phyloP scores from a whole-genome alignment of 441 rosid species.

The Francoa sonchifolia region DNA sequence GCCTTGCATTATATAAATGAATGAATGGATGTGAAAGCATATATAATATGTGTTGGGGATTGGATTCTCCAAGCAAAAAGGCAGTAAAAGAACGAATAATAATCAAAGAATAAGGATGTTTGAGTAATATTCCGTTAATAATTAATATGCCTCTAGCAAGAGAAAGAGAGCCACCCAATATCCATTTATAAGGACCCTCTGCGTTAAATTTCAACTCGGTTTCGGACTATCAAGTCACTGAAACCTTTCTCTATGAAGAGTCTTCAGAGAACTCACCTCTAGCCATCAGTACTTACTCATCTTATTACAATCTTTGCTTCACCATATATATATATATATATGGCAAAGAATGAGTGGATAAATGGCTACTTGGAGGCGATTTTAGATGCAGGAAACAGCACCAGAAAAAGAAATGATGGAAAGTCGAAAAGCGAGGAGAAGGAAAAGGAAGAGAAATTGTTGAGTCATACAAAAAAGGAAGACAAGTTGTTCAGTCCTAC shows the following conservation, averaged over 20 bases:
- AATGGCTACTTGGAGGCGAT: constrained; percentile 88
- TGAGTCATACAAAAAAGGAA: constrained; percentile 6
- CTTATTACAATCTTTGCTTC: neutral
- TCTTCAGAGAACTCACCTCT: neutral
- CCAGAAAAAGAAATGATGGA: constrained; percentile 36
- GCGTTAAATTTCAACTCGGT: too few species aligned
- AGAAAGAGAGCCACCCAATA: too few species aligned
- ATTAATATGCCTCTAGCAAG: too few species aligned
- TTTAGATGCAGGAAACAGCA: constrained; percentile 57
- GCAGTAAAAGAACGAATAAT: too few species aligned
- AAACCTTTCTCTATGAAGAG: neutral
- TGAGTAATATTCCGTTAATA: too few species aligned
- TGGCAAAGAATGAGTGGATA: constrained; percentile 92
- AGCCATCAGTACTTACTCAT: neutral
- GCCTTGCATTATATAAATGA: too few species aligned
- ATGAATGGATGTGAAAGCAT: too few species aligned
- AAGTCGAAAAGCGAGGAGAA: constrained; percentile 21
- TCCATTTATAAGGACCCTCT: too few species aligned
- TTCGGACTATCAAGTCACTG: constrained; percentile 1
- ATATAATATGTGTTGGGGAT: too few species aligned
- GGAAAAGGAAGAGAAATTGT: neutral
- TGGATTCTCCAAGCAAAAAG: too few species aligned
- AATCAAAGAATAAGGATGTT: too few species aligned
- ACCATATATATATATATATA: constrained; percentile 12
- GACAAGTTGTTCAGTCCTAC: constrained; percentile 49